Conservation (phyloP, 106 monocot genomes). For the Cymbidium sinense region DNA sequence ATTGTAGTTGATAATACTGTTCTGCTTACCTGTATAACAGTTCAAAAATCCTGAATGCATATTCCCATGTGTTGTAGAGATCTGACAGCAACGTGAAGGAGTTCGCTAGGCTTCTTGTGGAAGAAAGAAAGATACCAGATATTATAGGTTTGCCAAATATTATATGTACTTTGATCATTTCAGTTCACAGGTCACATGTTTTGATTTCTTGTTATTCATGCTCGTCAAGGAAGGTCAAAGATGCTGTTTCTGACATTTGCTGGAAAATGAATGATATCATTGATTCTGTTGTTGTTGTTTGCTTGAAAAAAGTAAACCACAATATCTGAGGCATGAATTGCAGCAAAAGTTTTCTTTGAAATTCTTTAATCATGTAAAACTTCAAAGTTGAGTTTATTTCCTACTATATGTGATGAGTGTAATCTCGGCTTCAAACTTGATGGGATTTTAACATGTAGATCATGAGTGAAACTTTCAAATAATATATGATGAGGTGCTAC, state of each 20-base stretch:
- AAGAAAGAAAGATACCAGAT: constrained; percentile 53
- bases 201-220: not conserved
- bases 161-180: not conserved
- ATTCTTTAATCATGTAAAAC: not conserved
- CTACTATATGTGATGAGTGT: not conserved
- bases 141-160: constrained; percentile 51
- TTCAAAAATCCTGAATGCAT: not conserved
- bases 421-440: not conserved
- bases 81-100: constrained; percentile 52
- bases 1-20: not conserved
- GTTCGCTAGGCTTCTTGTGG: constrained; percentile 52
- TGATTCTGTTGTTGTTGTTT: not conserved
- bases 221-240: not conserved
- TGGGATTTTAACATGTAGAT: not conserved
- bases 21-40: not conserved
- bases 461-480: not conserved
- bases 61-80: constrained; percentile 36
- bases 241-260: not conserved
- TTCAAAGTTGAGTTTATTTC: not conserved
- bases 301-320: not conserved
- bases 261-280: not conserved
- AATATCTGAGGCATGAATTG: not conserved
- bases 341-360: not conserved
- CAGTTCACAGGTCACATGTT: not conserved
- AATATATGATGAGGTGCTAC: not conserved